A percentile compares a stretch with the other conserved stretches of the same genome.
Evolutionary conservation across 495 filamentous ascomycete genomes (phyloP).

Genomic region (Evernia prunastri): DNA sequence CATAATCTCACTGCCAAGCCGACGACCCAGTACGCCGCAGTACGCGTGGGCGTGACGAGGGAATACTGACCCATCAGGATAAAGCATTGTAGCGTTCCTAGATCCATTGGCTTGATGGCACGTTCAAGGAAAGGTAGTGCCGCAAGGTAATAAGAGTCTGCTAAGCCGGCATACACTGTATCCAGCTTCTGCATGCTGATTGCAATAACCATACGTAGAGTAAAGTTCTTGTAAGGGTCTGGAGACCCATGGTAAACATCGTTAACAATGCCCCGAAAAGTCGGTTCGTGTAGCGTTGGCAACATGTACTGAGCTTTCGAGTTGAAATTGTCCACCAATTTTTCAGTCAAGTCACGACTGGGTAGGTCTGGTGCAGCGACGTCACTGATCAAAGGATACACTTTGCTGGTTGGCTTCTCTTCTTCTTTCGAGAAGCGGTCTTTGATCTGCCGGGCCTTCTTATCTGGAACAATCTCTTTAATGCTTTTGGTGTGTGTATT

Average conservation of each 20-base stretch:
- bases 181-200: conserved; percentile 88
- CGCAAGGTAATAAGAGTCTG: conserved; percentile 85
- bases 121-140: conserved; percentile 75
- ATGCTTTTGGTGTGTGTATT: conserved; percentile 79
- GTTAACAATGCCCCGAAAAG: conserved; percentile 66
- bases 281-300: conserved; percentile 77
- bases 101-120: conserved; percentile 70
- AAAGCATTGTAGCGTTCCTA: conserved; percentile 85
- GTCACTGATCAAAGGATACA: conserved; percentile 73
- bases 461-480: conserved; percentile 75
- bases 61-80: conserved; percentile 87
- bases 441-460: conserved; percentile 53
- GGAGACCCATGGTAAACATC: conserved; percentile 68
- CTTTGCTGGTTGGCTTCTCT: conserved; percentile 56
- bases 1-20: conserved; percentile 78
- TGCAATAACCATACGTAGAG: conserved; percentile 80
- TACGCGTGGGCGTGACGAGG: conserved; percentile 79
- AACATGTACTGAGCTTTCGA: conserved; percentile 81
- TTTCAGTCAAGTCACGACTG: conserved; percentile 56
- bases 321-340: conserved; percentile 71
- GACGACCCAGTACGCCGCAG: conserved; percentile 84
- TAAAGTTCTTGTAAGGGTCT: conserved; percentile 78
- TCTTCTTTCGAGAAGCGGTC: conserved; percentile 50
- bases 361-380: conserved; percentile 66
- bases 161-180: conserved; percentile 70